Evolutionary conservation across 2,329 filamentous ascomycete genomes (phyloP).

Genomic region (Fusarium tricinctum): DNA sequence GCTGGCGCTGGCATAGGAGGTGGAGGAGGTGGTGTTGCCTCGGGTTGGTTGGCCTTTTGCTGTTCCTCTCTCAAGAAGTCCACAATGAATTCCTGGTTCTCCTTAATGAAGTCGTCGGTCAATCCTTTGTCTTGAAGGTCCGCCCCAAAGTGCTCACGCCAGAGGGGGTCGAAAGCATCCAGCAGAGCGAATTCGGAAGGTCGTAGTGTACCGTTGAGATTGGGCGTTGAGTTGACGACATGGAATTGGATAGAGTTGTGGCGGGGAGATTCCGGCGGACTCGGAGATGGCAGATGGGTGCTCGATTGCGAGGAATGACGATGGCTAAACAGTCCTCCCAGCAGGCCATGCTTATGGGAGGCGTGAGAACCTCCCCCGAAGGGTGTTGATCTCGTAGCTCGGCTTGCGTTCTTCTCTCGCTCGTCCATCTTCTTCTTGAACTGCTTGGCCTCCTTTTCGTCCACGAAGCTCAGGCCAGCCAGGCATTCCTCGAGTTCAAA

Average conservation of each 20-base stretch:
- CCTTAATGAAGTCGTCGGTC: constrained; percentile 75
- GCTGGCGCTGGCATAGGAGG: constrained; percentile 44
- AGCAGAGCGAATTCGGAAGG: constrained; percentile 69
- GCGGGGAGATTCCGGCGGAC: constrained; percentile 70
- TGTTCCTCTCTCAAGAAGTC: constrained; percentile 73
- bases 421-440: constrained; percentile 99
- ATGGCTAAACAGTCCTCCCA: constrained; percentile 75
- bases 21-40: constrained; percentile 46
- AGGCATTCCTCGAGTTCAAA: constrained; percentile 96
- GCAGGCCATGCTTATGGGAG: constrained; percentile 60
- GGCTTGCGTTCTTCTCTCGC: constrained; percentile 94
- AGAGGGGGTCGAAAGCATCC: constrained; percentile 74
- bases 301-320: constrained; percentile 66
- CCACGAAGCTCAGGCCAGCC: constrained; percentile 90
- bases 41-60: constrained; percentile 53
- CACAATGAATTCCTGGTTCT: constrained; percentile 78
- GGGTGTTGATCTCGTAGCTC: constrained; percentile 83
- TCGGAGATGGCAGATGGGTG: constrained; percentile 67
- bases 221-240: constrained; percentile 60
- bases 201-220: constrained; percentile 60
- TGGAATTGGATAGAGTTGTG: constrained; percentile 55
- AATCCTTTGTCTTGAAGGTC: constrained; percentile 73
- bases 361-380: constrained; percentile 70
- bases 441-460: constrained; percentile 97
- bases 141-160: constrained; percentile 75